Evolutionary conservation across 2,329 filamentous ascomycete species (phyloP).

Genomic region (Bertia moriformis): DNA sequence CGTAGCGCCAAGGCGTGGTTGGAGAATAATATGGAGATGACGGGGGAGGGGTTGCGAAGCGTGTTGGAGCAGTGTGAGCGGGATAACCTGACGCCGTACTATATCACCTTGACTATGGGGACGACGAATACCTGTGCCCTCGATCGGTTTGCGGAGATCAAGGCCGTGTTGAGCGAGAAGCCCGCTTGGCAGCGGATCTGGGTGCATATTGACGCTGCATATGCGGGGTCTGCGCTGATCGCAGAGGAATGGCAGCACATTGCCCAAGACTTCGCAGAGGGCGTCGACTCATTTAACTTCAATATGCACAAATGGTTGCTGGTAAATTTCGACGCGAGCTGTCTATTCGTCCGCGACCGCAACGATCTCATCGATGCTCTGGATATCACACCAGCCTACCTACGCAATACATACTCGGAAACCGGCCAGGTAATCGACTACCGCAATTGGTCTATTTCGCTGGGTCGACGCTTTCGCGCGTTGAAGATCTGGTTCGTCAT

Average conservation of each 20-base stretch:
- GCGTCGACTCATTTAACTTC: conserved; percentile 57
- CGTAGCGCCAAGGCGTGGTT: conserved; percentile 35
- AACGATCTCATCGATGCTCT: conserved; percentile 50
- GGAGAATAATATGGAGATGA: conserved; percentile 42
- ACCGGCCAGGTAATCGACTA: conserved; percentile 58
- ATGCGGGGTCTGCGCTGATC: conserved; percentile 54
- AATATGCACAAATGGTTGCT: conserved; percentile 71
- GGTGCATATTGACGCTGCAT: conserved; percentile 63
- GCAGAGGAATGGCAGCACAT: conserved; percentile 44
- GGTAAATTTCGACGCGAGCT: conserved; percentile 52
- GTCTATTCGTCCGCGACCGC: conserved; percentile 48
- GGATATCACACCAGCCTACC: conserved; percentile 52
- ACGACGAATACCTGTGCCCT: conserved; percentile 56
- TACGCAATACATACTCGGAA: conserved; percentile 53
- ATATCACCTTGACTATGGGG: conserved; percentile 50
- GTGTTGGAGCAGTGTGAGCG: conserved; percentile 40
- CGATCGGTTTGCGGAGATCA: conserved; percentile 48
- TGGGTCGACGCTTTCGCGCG: conserved; percentile 54
- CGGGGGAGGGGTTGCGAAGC: conserved; percentile 31
- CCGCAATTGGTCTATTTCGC: conserved; percentile 63
- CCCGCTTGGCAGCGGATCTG: conserved; percentile 30
- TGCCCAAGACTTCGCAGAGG: conserved; percentile 30
- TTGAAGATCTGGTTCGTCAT: conserved; percentile 67
- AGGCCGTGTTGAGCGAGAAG: conserved; percentile 12
- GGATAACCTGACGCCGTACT: conserved; percentile 46